Base-by-base conservation (phyloP, 495 filamentous ascomycete species). In the Hypoxylon perforatum region DNA sequence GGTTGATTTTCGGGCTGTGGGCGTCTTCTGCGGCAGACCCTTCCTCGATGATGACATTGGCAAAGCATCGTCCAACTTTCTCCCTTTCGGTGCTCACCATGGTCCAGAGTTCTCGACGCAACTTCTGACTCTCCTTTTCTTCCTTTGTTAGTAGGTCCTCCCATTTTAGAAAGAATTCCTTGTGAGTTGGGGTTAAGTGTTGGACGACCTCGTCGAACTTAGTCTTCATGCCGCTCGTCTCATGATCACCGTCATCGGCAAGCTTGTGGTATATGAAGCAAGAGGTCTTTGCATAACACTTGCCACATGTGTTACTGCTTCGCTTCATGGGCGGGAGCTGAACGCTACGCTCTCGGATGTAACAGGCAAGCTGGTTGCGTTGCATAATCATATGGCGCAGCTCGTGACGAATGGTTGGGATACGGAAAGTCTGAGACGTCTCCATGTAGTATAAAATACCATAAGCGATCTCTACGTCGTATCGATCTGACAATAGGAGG, bases 211-310 rank as follows among this genome's bases (percentile, higher is more conserved):
- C 87, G 15, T 90, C 88, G 61, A 96, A 96, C 62, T 90, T 87
- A 1, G 90, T 83, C 58, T 87, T 86, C 46, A 93, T 82, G 10
- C 87, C 88, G 61, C 91, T 95, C 4, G 90, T 90, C 69, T 95
- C 90, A 23, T 90, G 88, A 65, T 90, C 84, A 1, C 95, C 95
- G 66, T 89, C 85, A 67, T 98, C 95, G 0, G 87, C 83, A n/a
- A 98, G 86, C 63, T 91, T 95, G 75, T 99, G 93, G 70, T 97
- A 99, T 51, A 96, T 87, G 71, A 97, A 95, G 72, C 95, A 99
- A 15, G 93, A 79, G 2, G 87, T 86, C 75, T 92, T 91, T 1
- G 92, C 92, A 75, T 96, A 99, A 72, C 95, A 99, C 57, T 84
- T 88, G 18, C 80, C 86, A 70, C 95, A 99, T 28, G 88, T 82